Evolutionary conservation across 805 yeast species (phyloP), one percentile per base, ranked within the genome.

Genomic region (Myxozyma udenii): DNA sequence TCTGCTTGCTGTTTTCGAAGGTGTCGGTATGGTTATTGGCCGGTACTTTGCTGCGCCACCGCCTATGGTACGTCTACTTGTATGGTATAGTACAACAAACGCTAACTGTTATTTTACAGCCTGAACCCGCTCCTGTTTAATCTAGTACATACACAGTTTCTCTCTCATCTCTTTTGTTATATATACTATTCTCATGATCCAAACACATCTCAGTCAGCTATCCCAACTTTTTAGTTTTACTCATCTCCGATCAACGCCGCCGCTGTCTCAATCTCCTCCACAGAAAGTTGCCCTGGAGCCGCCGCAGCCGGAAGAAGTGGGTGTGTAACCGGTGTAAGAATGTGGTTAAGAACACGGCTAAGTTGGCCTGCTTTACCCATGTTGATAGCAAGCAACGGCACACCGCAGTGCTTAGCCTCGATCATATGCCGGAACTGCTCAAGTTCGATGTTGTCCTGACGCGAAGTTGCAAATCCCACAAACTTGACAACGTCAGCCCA

Each of bases 1-100:
- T 78, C 80, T 93, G 62, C 78, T 93, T 67, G 98, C 96, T 66
- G 93, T 88, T 46, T 86, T 93, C 64, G 98, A 93, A 75, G 98
- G 98, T 78, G 97, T 88, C 46, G 98, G 98, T 66, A 80, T 91
- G 78, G 87, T 90, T 82, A 81, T 91, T 78, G 23, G 44, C 11
- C n/a, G 52, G 39, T 37, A 41, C 44, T 26, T 48, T 38, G 48
- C 48, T 9, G 44, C 48, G 35, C 48, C 44, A 7, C 4, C n/a
- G n/a, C 36, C 21, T 18, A 45, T 26, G 19, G 3, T n/a, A 9
- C 3, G 3, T 32, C 28, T 18, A 21, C 47, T 16, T 11, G 18
- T 23, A 32, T 36, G 30, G 11, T 36, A 16, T 14, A 18, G 36
- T 9, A 9, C 14, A 28, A 28, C 14, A 28, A 9, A 28, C 12